Evolutionary conservation across 495 filamentous ascomycete species (phyloP).

Genomic region (Parmelia sp.): DNA sequence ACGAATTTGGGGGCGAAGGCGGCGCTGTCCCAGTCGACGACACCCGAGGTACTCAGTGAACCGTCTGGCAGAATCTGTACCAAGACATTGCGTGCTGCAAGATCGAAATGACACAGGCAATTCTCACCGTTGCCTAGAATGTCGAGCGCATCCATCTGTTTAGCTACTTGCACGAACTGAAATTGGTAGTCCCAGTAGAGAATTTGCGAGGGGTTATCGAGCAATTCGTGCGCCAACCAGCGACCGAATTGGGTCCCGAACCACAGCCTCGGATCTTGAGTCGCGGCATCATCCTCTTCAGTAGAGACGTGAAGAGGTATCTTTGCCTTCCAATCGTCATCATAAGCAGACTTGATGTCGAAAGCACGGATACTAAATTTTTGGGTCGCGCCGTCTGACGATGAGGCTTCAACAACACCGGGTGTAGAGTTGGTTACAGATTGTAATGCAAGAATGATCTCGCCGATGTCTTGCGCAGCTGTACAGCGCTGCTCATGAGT

Average conservation of each 20-base stretch:
- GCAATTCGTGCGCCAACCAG: slow-evolving; percentile 1
- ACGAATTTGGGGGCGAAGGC: slow-evolving; percentile 26
- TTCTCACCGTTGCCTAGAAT: not conserved
- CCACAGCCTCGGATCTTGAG: not conserved
- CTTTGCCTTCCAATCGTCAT: not conserved
- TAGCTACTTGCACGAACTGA: not conserved
- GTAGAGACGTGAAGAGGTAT: not conserved
- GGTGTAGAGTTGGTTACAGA: not conserved
- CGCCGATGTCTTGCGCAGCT: not conserved
- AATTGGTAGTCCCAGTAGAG: not conserved
- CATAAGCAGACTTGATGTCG: not conserved
- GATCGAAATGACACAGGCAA: slow-evolving; percentile 30
- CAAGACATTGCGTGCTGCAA: slow-evolving; percentile 49
- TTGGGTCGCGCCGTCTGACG: not conserved
- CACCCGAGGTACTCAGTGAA: slow-evolving; percentile 32
- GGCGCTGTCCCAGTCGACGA: slow-evolving; percentile 49
- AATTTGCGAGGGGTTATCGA: not conserved
- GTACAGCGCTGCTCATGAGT: slow-evolving; percentile 4
- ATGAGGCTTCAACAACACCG: not conserved
- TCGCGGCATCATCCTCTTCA: not conserved
- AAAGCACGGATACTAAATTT: not conserved
- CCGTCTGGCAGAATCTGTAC: slow-evolving; percentile 31
- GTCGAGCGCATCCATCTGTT: not conserved
- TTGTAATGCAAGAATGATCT: not conserved
- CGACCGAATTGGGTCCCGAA: slow-evolving; percentile 9